Evolutionary conservation across 2,329 filamentous ascomycete genomes (phyloP).

Genomic region (Phialophora chinensis): DNA sequence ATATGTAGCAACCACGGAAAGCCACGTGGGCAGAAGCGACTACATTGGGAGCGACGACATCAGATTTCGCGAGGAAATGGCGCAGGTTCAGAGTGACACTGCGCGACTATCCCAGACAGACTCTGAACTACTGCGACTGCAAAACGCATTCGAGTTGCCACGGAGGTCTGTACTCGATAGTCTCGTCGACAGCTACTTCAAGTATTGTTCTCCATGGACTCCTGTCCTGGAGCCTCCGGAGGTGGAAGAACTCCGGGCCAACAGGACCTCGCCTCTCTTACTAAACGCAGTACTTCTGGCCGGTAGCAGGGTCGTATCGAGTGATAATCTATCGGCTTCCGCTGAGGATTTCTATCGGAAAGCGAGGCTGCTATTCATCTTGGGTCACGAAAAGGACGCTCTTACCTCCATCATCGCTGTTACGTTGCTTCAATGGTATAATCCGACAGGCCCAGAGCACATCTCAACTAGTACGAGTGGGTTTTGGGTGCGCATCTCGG

Average conservation of each 20-base stretch:
- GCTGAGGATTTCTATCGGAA: conserved; percentile 24
- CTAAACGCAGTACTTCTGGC: conserved; percentile 24
- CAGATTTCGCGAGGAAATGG: conserved; percentile 25
- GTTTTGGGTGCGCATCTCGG: conserved; percentile 30
- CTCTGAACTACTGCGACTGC: conserved; percentile 16
- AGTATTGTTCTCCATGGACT: conserved; percentile 27
- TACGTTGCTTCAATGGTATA: conserved; percentile 37
- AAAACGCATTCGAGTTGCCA: conserved; percentile 23
- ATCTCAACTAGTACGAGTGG: conserved; percentile 30
- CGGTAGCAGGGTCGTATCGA: conserved; percentile 22
- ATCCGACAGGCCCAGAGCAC: conserved; percentile 30
- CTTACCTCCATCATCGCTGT: conserved; percentile 44
- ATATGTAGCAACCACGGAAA: conserved; percentile 24
- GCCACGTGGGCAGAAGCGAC: conserved; percentile 24
- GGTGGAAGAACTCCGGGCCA: conserved; percentile 8
- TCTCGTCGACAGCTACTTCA: conserved; percentile 22
- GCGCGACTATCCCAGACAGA: conserved; percentile 12
- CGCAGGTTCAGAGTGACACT: neutral
- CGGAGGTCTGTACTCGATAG: conserved; percentile 21
- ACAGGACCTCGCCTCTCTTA: conserved; percentile 16
- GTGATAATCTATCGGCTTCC: neutral
- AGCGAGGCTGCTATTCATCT: conserved; percentile 21
- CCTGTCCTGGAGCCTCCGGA: conserved; percentile 16
- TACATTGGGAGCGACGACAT: conserved; percentile 20
- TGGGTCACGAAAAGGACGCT: conserved; percentile 44